phyloP scores from a whole-genome alignment of 2,329 filamentous ascomycete species.

The Endoconidiophora polonica region DNA sequence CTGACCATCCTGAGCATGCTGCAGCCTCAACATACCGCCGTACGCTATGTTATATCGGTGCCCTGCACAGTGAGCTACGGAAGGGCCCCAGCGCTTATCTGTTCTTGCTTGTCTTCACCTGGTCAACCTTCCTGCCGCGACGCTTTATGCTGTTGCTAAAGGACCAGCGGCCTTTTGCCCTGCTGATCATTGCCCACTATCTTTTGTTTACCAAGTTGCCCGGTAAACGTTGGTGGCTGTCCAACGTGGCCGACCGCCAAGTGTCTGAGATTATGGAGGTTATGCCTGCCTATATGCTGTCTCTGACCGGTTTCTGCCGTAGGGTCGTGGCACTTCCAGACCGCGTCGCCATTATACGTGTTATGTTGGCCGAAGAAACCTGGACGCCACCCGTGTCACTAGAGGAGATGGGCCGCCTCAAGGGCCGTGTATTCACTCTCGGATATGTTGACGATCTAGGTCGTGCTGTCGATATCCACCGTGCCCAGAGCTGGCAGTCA shows the following conservation, averaged over 20 bases:
- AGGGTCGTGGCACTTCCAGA: neutral
- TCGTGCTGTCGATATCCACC: neutral
- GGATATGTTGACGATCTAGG: conserved; percentile 1
- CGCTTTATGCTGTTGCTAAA: neutral
- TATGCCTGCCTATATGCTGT: neutral
- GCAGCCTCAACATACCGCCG: conserved; percentile 18
- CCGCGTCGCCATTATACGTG: conserved; percentile 14
- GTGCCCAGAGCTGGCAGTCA: neutral
- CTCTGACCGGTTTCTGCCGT: no score
- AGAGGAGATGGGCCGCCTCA: conserved; percentile 1
- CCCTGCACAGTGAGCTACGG: conserved; percentile 32
- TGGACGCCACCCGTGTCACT: neutral
- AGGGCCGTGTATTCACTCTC: neutral
- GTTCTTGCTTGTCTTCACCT: conserved; percentile 33
- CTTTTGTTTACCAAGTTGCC: conserved; percentile 32
- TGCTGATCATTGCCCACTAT: conserved; percentile 37
- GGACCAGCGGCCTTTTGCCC: conserved; percentile 25
- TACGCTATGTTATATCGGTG: conserved; percentile 32
- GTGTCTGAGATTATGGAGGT: conserved; percentile 24
- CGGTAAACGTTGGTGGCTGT: conserved; percentile 32
- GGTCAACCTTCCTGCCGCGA: conserved; percentile 32
- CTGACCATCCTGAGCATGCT: no score
- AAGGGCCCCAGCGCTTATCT: conserved; percentile 29
- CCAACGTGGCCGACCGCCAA: conserved; percentile 28
- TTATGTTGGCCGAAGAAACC: neutral